Evolutionary conservation across 2,329 filamentous ascomycete species (phyloP).

Genomic region (Colletotrichum paranaense): DNA sequence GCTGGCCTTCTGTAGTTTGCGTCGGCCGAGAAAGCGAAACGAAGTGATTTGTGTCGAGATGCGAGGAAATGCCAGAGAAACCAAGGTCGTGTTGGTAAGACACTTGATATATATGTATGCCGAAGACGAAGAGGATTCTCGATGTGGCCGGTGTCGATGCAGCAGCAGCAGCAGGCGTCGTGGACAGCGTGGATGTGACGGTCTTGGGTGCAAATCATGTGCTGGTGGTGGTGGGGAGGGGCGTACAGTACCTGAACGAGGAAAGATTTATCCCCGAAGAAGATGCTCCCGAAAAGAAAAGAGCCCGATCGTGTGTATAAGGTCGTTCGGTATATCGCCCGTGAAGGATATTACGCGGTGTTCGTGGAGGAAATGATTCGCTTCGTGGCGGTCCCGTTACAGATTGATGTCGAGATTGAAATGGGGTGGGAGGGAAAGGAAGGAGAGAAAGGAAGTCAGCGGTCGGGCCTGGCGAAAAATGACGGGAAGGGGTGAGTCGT

Average conservation of each 20-base stretch:
- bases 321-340: slow-evolving; percentile 17
- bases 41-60: neutral
- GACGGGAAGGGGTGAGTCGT: slow-evolving; percentile 36
- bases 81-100: no score
- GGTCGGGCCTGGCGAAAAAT: slow-evolving; percentile 41
- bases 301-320: neutral
- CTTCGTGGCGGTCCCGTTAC: slow-evolving; percentile 30
- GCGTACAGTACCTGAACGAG: slow-evolving; percentile 24
- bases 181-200: neutral
- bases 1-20: neutral
- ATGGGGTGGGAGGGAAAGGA: slow-evolving; percentile 38
- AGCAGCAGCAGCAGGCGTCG: neutral
- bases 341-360: slow-evolving; percentile 4
- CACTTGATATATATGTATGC: neutral
- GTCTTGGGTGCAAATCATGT: neutral
- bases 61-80: neutral
- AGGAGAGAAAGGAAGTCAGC: slow-evolving; percentile 30
- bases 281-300: neutral
- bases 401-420: slow-evolving; percentile 36
- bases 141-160: slow-evolving; percentile 4
- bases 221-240: neutral
- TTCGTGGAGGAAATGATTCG: slow-evolving; percentile 32
- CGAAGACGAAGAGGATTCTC: neutral
- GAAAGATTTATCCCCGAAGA: slow-evolving; percentile 13
- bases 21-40: neutral